These are phyloP conservation scores for Solanum pinnatisectum DNA, from an alignment of 257 asterid species.

Conservation along the genomic window DNA sequence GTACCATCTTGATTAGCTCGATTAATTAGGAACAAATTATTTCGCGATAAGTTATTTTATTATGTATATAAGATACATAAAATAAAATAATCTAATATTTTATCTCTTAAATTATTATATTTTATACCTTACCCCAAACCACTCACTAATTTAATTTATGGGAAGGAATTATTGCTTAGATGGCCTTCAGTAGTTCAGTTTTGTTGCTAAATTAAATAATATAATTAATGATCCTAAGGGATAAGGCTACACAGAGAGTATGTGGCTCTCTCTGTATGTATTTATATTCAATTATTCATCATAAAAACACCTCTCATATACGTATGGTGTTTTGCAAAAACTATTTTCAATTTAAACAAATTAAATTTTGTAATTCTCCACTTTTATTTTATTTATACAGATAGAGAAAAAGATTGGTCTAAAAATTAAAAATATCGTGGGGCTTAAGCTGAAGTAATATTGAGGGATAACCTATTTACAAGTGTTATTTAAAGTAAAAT, in stretches of 20 bases:
- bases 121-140: no score
- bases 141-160: no score
- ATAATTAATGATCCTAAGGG: not conserved
- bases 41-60: no score
- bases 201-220: not conserved
- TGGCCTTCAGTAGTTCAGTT: not conserved
- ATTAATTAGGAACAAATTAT: no score
- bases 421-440: not conserved
- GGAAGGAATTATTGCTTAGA: not conserved
- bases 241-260: no score
- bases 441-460: not conserved
- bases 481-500: not conserved
- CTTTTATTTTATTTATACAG: not conserved
- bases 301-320: not conserved
- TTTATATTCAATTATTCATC: not conserved
- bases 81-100: no score
- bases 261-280: not conserved
- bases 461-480: not conserved
- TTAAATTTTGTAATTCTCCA: not conserved
- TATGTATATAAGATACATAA: rapidly evolving
- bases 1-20: no score
- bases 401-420: not conserved
- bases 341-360: not conserved
- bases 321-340: not conserved
- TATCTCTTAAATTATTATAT: no score